A percentile compares a stretch with the other conserved stretches of the same genome.
Conservation (phyloP, 805 yeast genomes). For the Ogataea corticis region DNA sequence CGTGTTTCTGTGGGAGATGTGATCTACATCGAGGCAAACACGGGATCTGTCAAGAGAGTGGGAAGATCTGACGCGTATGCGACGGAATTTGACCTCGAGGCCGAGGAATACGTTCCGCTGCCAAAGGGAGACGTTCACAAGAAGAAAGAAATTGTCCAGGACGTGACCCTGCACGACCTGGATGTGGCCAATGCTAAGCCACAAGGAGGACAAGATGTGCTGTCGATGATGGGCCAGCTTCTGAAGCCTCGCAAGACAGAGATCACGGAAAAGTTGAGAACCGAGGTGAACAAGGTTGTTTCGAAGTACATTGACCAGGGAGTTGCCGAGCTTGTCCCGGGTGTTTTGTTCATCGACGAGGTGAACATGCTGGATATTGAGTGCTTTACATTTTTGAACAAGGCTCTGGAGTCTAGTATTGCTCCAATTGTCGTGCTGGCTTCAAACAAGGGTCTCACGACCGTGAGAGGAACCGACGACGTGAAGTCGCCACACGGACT, state of each 20-base stretch:
- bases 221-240: slow-evolving; percentile 97
- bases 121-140: slow-evolving; percentile 99
- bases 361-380: slow-evolving; percentile 98
- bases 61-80: slow-evolving; percentile 97
- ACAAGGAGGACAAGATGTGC: slow-evolving; percentile 94
- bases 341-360: slow-evolving; percentile 96
- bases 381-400: slow-evolving; percentile 91
- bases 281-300: slow-evolving; percentile 93
- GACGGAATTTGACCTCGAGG: slow-evolving; percentile 97
- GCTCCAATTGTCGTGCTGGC: slow-evolving; percentile 99
- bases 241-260: slow-evolving; percentile 96
- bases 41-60: slow-evolving; percentile 89
- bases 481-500: slow-evolving; percentile 93
- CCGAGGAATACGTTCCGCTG: slow-evolving; percentile 94
- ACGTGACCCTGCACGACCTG: slow-evolving; percentile 96
- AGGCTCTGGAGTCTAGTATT: slow-evolving; percentile 95
- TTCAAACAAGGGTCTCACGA: slow-evolving; percentile 93
- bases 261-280: slow-evolving; percentile 91
- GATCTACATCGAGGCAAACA: slow-evolving; percentile 89
- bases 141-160: slow-evolving; percentile 93
- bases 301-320: slow-evolving; percentile 99
- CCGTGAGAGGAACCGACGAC: slow-evolving; percentile 89
- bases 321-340: slow-evolving; percentile 96
- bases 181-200: slow-evolving; percentile 97
- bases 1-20: slow-evolving; percentile 97